Evolutionary conservation across 768 basidiomycete genomes (phyloP).

Genomic region (Termitomyces sp.): DNA sequence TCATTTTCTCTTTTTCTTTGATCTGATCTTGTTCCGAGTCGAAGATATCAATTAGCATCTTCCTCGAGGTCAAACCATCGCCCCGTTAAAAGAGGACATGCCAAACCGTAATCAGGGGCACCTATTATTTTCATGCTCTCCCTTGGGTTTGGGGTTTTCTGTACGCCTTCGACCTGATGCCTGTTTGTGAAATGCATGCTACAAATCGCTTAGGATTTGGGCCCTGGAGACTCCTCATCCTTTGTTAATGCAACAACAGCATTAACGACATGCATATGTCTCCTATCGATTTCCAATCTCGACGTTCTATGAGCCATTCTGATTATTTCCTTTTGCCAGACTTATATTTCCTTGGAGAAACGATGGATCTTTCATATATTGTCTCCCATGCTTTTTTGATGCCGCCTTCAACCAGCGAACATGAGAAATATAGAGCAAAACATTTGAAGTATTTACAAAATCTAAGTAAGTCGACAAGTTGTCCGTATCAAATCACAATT

Average conservation of each 20-base stretch:
- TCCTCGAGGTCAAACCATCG: no score
- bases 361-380: not conserved
- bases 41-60: no score
- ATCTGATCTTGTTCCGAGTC: no score
- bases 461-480: not conserved
- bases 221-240: not conserved
- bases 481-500: not conserved
- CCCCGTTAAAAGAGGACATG: no score
- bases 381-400: not conserved
- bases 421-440: not conserved
- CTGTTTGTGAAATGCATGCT: not conserved
- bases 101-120: not conserved
- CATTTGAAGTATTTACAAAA: not conserved
- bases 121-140: no score
- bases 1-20: no score
- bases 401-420: not conserved
- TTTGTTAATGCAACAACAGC: slow-evolving; percentile 1
- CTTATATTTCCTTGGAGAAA: not conserved
- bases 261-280: not conserved
- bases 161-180: not conserved
- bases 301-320: not conserved
- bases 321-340: not conserved
- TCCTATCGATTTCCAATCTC: not conserved
- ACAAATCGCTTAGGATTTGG: not conserved
- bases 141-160: not conserved